Percentiles rank a stretch among this genome's conserved stretches.
phyloP scores from a whole-genome alignment of 2,329 filamentous ascomycete genomes.

The Lachnellula hyalina region DNA sequence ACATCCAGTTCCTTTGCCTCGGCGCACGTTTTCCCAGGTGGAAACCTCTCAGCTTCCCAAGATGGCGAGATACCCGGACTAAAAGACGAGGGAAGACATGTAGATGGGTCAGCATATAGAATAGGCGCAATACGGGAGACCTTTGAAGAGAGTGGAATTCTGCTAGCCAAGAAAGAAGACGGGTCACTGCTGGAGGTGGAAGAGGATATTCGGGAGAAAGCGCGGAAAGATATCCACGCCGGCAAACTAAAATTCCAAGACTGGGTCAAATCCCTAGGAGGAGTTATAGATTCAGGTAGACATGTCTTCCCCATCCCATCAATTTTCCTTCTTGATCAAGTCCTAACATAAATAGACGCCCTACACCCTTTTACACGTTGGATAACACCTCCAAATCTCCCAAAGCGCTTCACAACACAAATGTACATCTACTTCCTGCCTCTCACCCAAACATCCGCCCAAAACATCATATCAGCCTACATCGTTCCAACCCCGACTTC shows the following conservation, averaged over 20 bases:
- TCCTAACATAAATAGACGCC: slow-evolving; percentile 40
- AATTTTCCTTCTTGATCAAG: neutral
- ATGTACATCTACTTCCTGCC: slow-evolving; percentile 96
- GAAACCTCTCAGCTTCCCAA: slow-evolving; percentile 71
- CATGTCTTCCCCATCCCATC: neutral
- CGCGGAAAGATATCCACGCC: slow-evolving; percentile 63
- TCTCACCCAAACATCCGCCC: slow-evolving; percentile 31
- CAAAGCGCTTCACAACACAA: slow-evolving; percentile 83
- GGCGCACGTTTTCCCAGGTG: slow-evolving; percentile 93
- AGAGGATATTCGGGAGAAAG: slow-evolving; percentile 55
- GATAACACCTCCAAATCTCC: slow-evolving; percentile 72
- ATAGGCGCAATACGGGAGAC: slow-evolving; percentile 82
- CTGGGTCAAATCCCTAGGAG: slow-evolving; percentile 55
- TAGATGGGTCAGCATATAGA: slow-evolving; percentile 70
- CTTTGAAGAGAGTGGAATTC: slow-evolving; percentile 90
- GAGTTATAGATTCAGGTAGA: slow-evolving; percentile 59
- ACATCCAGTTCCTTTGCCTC: slow-evolving; percentile 81
- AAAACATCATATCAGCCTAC: slow-evolving; percentile 21
- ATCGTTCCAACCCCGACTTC: slow-evolving; percentile 53
- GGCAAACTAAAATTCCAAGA: slow-evolving; percentile 60
- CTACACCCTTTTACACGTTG: slow-evolving; percentile 84
- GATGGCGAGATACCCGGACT: slow-evolving; percentile 55
- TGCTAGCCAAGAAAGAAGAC: slow-evolving; percentile 49
- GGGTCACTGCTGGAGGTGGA: slow-evolving; percentile 55
- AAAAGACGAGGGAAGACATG: slow-evolving; percentile 53